phyloP scores from a whole-genome alignment of 1,284 basidiomycete genomes.

The Coniophora puteana region DNA sequence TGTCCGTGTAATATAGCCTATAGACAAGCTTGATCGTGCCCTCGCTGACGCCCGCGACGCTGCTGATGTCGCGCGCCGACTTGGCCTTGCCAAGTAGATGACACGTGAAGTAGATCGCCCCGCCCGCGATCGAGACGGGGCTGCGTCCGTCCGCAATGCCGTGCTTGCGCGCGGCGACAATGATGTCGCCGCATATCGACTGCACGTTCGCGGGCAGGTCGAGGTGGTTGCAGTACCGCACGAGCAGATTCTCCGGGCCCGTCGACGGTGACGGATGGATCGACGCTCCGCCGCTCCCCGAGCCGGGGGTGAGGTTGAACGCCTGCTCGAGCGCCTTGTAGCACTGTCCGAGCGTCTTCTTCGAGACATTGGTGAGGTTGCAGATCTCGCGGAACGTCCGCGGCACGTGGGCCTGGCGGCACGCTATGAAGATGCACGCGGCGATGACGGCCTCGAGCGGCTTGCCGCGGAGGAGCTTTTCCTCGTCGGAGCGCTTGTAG shows the following conservation, averaged over 20 bases:
- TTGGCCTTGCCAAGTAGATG: conserved; percentile 75
- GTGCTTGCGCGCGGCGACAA: conserved; percentile 75
- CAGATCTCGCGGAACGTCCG: conserved; percentile 97
- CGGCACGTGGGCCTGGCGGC: conserved; percentile 89
- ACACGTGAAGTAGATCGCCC: conserved; percentile 93
- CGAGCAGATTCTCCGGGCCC: conserved; percentile 82
- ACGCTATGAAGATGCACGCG: conserved; percentile 98
- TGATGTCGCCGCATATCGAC: conserved; percentile 83
- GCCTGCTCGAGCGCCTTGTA: conserved; percentile 92
- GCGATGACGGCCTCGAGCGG: conserved; percentile 92
- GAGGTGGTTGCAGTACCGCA: conserved; percentile 94
- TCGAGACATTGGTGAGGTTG: conserved; percentile 88
- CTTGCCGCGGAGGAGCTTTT: conserved; percentile 90
- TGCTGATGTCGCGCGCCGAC: conserved; percentile 81
- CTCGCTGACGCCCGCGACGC: conserved; percentile 97
- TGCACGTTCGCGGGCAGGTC: conserved; percentile 84
- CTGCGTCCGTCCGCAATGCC: conserved; percentile 91
- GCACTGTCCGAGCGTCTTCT: conserved; percentile 93
- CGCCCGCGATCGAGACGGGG: conserved; percentile 94
- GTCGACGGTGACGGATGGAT: conserved; percentile 41
- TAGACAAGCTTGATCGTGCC: conserved; percentile 93
- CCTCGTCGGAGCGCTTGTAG: conserved; percentile 95
- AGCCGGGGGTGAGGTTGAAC: conserved; percentile 83
- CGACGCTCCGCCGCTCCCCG: conserved; percentile 42
- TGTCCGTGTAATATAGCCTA: conserved; percentile 63